Conservation (phyloP, 176 grass and related monocot genomes). For the Eleusine coracana region DNA sequence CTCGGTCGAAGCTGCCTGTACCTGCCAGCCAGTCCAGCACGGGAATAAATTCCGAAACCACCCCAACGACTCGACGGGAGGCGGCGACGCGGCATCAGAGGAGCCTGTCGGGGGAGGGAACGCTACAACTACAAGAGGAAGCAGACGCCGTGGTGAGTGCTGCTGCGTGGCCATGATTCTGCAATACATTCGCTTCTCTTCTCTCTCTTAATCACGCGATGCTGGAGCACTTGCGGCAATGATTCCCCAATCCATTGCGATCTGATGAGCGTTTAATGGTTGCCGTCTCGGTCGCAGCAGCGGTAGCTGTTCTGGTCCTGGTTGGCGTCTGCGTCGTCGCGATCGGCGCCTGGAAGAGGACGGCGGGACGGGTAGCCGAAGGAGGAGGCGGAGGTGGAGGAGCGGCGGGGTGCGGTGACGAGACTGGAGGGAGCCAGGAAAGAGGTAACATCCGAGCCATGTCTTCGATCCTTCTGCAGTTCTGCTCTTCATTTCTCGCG, state of each 20-base stretch:
- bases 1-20: conserved; percentile 11
- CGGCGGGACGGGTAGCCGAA: not conserved
- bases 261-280: conserved; percentile 43
- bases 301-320: conserved; percentile 9
- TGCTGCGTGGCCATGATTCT: conserved; percentile 34
- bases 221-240: not conserved
- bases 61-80: conserved; percentile 32
- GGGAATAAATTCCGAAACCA: conserved; percentile 52
- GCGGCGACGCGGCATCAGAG: conserved; percentile 48
- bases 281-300: conserved; percentile 32
- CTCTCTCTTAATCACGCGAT: not conserved
- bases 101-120: conserved; percentile 37
- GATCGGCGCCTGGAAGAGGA: conserved; percentile 40
- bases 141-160: conserved; percentile 25
- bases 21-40: conserved; percentile 13
- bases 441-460: conserved; percentile 39
- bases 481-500: not conserved
- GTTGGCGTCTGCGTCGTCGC: conserved; percentile 16
- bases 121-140: conserved; percentile 28
- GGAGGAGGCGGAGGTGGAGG: not conserved
- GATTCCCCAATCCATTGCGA: not conserved
- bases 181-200: conserved; percentile 16
- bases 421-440: conserved; percentile 28
- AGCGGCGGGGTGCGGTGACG: not conserved
- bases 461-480: not conserved